Evolutionary conservation across 1,139 yeast genomes (phyloP).

Genomic region (Magnusiomyces magnusii): DNA sequence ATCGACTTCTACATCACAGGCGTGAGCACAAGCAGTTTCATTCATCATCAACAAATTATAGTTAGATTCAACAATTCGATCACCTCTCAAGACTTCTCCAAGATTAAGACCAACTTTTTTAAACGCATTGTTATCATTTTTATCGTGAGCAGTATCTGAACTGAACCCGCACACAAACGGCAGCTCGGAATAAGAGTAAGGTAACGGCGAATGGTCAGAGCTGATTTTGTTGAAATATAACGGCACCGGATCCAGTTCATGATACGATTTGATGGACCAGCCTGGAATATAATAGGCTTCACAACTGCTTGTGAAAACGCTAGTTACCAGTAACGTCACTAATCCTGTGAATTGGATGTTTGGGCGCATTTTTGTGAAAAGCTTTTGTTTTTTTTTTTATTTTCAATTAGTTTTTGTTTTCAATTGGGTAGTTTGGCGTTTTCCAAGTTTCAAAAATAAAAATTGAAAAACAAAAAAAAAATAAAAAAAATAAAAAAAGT

Average conservation of each 20-base stretch:
- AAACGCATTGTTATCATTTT: conserved; percentile 18
- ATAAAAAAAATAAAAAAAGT: not conserved
- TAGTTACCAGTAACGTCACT: not conserved
- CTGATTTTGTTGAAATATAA: conserved; percentile 70
- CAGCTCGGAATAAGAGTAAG: conserved; percentile 66
- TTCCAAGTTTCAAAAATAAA: not conserved
- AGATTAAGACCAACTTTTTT: conserved; percentile 60
- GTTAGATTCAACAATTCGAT: conserved; percentile 68
- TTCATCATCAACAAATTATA: conserved; percentile 53
- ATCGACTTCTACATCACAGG: conserved; percentile 56
- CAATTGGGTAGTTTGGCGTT: not conserved
- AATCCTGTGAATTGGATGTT: not conserved
- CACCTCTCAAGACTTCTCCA: conserved; percentile 76
- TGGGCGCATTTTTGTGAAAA: no score
- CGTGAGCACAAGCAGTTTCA: conserved; percentile 55
- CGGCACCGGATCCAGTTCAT: conserved; percentile 55
- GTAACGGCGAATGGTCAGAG: conserved; percentile 69
- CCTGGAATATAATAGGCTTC: conserved; percentile 19
- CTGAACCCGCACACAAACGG: conserved; percentile 75
- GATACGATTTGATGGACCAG: conserved; percentile 30
- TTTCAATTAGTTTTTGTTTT: no score
- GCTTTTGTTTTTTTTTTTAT: no score
- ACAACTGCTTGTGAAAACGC: not conserved
- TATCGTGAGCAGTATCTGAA: conserved; percentile 25
- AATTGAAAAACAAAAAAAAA: no score